Evolutionary conservation across 768 basidiomycete species (phyloP), one percentile per base, ranked within the genome.

Genomic region (Calvatia gigantea): DNA sequence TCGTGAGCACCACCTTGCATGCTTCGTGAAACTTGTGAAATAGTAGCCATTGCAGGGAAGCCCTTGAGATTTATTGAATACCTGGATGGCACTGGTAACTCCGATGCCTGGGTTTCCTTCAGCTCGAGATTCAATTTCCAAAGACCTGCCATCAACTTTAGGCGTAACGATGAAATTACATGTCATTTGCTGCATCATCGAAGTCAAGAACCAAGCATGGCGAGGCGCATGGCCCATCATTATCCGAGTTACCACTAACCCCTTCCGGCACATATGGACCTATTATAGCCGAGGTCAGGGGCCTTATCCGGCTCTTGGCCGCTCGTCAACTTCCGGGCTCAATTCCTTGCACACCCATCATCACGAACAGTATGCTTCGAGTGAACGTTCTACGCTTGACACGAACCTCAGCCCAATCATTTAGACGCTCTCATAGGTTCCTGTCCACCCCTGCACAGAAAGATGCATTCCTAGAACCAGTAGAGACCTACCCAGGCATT

Each of bases 401-500:
- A 15, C 37, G 46, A 56, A 33, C 29, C 38, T 39, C 37, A 31
- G 54, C 27, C 21, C 45, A 48, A 31, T 38, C 15, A 4, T 29
- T 28, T 39, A 41, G 28, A 39, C 25, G 11, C 37, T 56, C 46
- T 33, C 54, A 38, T 39, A 48, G 54, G 29, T 41, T 41, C 15
- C n/a, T 56, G 11, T 49, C 54, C 9, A 42, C 46, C 3, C 19
- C 47, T 41, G 46, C 17, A 9, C 39, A 63, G 44, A 45, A 51
- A 14, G 63, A 79, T 49, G 80, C 78, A 4, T 80, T 77, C 60
- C 70, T 89, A 25, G 79, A 86, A 64, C 76, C 78, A 17, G 64
- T 83, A 14, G 60, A 67, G 27, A 75, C 77, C 14, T 75, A 82
- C 60, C 82, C 84, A 6, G 90, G 91, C 6, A 77, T 94, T 47